Evolutionary conservation across 768 basidiomycete genomes (phyloP).

Genomic region (Leucosporidium scottii): DNA sequence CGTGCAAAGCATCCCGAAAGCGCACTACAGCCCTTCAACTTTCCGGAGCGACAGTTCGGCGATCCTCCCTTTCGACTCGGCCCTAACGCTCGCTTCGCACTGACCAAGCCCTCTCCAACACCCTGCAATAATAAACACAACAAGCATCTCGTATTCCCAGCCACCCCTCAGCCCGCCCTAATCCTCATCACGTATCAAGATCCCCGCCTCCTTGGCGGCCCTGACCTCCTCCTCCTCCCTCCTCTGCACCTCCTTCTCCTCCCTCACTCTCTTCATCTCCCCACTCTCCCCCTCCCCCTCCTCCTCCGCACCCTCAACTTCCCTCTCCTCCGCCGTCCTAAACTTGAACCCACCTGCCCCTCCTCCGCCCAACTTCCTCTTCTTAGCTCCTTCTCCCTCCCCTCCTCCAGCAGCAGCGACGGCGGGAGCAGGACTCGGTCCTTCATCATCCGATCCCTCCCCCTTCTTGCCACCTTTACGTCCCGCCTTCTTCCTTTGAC

Average conservation of each 20-base stretch:
- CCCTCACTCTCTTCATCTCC: not conserved
- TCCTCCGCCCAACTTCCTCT: constrained; percentile 14
- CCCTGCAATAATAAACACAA: no score
- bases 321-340: constrained; percentile 11
- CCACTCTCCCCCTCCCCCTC: not conserved
- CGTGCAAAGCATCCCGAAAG: no score
- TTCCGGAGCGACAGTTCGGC: no score
- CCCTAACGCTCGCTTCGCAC: no score
- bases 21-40: no score
- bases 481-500: constrained; percentile 86
- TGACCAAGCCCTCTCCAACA: no score
- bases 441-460: constrained; percentile 2
- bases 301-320: not conserved
- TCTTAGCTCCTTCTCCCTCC: constrained; percentile 8
- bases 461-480: constrained; percentile 27
- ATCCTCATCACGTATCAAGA: constrained; percentile 33
- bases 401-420: not conserved
- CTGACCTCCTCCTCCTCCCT: not conserved
- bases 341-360: constrained; percentile 1
- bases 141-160: no score
- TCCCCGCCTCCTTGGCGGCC: constrained; percentile 23
- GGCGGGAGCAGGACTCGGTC: no score
- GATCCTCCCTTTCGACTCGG: no score
- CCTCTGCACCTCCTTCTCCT: constrained; percentile 2
- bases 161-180: not conserved